A percentile compares a stretch with the other conserved stretches of the same genome.
Evolutionary conservation across 2,329 filamentous ascomycete genomes (phyloP).

Genomic region (Mariannaea sp.): DNA sequence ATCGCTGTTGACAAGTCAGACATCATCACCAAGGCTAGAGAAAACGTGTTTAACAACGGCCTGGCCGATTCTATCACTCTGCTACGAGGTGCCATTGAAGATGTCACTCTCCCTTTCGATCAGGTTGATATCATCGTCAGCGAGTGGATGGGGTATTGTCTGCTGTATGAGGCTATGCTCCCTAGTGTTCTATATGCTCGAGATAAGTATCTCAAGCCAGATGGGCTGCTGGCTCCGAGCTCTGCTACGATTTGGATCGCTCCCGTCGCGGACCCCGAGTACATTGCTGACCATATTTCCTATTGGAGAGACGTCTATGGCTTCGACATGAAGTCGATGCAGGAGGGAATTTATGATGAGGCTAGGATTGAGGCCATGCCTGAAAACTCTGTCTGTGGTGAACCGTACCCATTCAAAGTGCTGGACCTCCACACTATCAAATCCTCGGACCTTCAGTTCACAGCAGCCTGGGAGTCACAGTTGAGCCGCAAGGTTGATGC

Average conservation of each 20-base stretch:
- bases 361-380: slow-evolving; percentile 77
- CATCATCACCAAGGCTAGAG: slow-evolving; percentile 84
- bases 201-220: slow-evolving; percentile 80
- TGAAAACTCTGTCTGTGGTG: slow-evolving; percentile 61
- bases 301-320: slow-evolving; percentile 96
- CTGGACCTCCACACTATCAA: slow-evolving; percentile 77
- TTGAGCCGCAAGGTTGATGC: slow-evolving; percentile 66
- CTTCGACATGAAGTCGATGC: slow-evolving; percentile 93
- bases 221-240: slow-evolving; percentile 84
- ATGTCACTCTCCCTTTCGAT: slow-evolving; percentile 75
- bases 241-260: slow-evolving; percentile 84
- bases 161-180: slow-evolving; percentile 95
- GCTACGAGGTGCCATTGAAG: slow-evolving; percentile 84
- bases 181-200: slow-evolving; percentile 88
- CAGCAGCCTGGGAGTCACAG: slow-evolving; percentile 66
- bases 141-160: slow-evolving; percentile 97
- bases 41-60: slow-evolving; percentile 83
- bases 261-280: slow-evolving; percentile 77
- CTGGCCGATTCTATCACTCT: slow-evolving; percentile 76
- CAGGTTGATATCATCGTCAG: slow-evolving; percentile 94
- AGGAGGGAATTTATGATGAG: slow-evolving; percentile 79
- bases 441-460: slow-evolving; percentile 76
- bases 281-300: slow-evolving; percentile 74
- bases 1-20: slow-evolving; percentile 91
- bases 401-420: slow-evolving; percentile 69